phyloP scores from a whole-genome alignment of 306 rosid species.

The Arachis hypogaea region DNA sequence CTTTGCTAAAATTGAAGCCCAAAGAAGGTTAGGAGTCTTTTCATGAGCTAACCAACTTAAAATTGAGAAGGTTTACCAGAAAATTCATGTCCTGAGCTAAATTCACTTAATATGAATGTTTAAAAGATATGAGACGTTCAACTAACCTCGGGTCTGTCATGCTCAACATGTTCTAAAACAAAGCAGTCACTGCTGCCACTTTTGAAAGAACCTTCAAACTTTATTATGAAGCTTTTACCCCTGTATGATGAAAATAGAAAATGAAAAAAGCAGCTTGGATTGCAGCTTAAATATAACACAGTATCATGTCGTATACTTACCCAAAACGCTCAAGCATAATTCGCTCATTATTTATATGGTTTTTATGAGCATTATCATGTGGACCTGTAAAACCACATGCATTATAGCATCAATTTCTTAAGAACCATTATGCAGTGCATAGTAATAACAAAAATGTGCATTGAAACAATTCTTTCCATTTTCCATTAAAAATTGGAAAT shows the following conservation, averaged over 20 bases:
- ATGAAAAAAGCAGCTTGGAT: slow-evolving; percentile 3
- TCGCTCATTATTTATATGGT: slow-evolving; percentile 65
- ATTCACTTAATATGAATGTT: slow-evolving; percentile 12
- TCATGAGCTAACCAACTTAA: slow-evolving; percentile 25
- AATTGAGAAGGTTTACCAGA: slow-evolving; percentile 6
- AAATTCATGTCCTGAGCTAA: background rate
- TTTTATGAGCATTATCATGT: slow-evolving; percentile 60
- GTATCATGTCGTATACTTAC: slow-evolving; percentile 42
- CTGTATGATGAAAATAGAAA: slow-evolving; percentile 46
- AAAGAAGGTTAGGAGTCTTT: background rate
- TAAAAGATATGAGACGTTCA: background rate
- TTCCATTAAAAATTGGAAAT: slow-evolving; percentile 23
- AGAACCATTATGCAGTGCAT: background rate
- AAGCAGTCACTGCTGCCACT: slow-evolving; percentile 58
- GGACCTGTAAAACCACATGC: slow-evolving; percentile 62
- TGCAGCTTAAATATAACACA: slow-evolving; percentile 6
- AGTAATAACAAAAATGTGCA: slow-evolving; percentile 21
- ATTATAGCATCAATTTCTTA: slow-evolving; percentile 19
- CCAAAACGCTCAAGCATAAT: slow-evolving; percentile 79
- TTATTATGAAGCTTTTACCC: slow-evolving; percentile 65
- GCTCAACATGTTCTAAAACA: slow-evolving; percentile 82
- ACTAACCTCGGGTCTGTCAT: slow-evolving; percentile 91
- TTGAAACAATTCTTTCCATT: background rate
- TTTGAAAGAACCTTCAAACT: slow-evolving; percentile 57
- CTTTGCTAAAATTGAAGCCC: background rate